Conservation (phyloP, 352 stramenopile genomes). For the Proteromonas lacertae region DNA sequence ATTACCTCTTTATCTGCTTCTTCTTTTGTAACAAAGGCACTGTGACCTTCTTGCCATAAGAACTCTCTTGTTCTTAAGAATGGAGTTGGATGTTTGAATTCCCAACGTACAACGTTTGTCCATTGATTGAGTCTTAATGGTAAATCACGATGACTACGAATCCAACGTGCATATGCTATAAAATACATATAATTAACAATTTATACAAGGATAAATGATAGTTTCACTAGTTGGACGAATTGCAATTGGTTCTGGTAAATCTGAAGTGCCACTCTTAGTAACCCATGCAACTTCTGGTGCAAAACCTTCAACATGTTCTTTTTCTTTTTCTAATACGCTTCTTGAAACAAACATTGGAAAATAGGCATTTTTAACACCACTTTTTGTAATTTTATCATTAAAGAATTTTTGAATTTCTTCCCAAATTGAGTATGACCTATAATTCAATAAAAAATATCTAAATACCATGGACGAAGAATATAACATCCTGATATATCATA, state of each 20-base stretch:
- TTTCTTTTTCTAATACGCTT: slow-evolving; percentile 78
- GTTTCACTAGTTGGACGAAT: slow-evolving; percentile 93
- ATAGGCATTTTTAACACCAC: slow-evolving; percentile 61
- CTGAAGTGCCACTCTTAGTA: slow-evolving; percentile 26
- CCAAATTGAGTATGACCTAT: slow-evolving; percentile 93
- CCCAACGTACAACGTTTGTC: slow-evolving; percentile 97
- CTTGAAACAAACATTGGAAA: slow-evolving; percentile 94
- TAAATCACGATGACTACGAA: slow-evolving; percentile 79
- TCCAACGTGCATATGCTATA: slow-evolving; percentile 20
- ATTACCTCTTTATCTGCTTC: slow-evolving; percentile 71
- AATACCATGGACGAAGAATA: slow-evolving; percentile 87
- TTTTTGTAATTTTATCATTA: slow-evolving; percentile 59
- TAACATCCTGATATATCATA: slow-evolving; percentile 98
- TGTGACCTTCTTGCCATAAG: slow-evolving; percentile 95
- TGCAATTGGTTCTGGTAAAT: slow-evolving; percentile 79
- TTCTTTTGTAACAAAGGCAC: slow-evolving; percentile 74
- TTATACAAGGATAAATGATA: slow-evolving; percentile 97
- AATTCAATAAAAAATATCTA: slow-evolving; percentile 1
- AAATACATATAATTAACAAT: slow-evolving; percentile 74
- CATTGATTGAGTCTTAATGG: slow-evolving; percentile 98
- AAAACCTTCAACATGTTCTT: slow-evolving; percentile 96
- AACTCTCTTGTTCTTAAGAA: slow-evolving; percentile 96
- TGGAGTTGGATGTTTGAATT: slow-evolving; percentile 89
- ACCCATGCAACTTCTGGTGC: slow-evolving; percentile 86
- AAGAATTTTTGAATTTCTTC: slow-evolving; percentile 85